Percentiles rank a stretch among this genome's conserved stretches.
These are phyloP conservation scores for Lenwebbia sp. DNA, from an alignment of 345 rosid genomes.

Conservation along the genomic window DNA sequence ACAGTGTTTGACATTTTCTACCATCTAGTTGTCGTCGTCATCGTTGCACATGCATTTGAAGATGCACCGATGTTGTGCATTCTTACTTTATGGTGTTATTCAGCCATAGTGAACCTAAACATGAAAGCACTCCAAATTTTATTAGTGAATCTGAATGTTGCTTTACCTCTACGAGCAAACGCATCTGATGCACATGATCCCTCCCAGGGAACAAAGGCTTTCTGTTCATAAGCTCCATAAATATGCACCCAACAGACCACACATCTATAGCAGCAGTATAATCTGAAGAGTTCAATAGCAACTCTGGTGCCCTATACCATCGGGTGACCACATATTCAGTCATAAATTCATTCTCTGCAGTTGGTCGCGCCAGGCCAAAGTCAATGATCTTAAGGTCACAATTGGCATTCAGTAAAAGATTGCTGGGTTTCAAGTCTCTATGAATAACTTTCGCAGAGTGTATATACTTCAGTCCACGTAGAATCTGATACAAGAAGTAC, in stretches of 20 bases:
- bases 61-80: background rate
- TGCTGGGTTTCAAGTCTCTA: conserved; percentile 90
- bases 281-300: conserved; percentile 77
- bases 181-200: conserved; percentile 96
- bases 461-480: conserved; percentile 88
- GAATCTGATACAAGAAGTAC: conserved; percentile 94
- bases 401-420: conserved; percentile 74
- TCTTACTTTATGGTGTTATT: background rate
- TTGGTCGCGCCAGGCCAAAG: conserved; percentile 89
- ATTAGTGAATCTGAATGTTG: background rate
- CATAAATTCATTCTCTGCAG: conserved; percentile 90
- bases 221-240: conserved; percentile 93
- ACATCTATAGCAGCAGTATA: conserved; percentile 94
- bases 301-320: conserved; percentile 98
- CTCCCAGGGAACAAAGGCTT: conserved; percentile 90
- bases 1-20: background rate
- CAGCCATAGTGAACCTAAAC: background rate
- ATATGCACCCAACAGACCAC: conserved; percentile 99
- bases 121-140: background rate
- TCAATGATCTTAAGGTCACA: conserved; percentile 93
- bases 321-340: conserved; percentile 98
- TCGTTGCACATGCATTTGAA: background rate
- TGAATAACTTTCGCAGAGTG: conserved; percentile 98
- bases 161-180: conserved; percentile 79
- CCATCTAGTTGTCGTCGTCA: background rate